Conservation (phyloP, 2,329 filamentous ascomycete genomes). For the Diaporthe eres region DNA sequence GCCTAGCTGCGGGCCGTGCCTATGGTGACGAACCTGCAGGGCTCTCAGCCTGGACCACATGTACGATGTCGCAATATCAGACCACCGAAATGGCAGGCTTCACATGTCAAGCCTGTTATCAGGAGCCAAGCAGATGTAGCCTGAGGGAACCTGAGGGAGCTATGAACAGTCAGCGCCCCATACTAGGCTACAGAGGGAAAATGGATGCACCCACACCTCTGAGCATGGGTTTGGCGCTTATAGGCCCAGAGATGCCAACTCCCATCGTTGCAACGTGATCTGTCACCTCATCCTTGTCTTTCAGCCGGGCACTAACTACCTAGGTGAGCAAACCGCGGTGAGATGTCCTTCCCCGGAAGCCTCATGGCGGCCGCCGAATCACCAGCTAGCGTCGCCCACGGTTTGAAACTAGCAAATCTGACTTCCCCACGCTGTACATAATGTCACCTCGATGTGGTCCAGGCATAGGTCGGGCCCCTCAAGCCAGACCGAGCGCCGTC, state of each 20-base stretch:
- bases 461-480: not conserved
- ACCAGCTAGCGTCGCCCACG: not conserved
- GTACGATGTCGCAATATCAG: not conserved
- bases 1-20: slow-evolving; percentile 1
- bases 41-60: too few species aligned
- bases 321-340: too few species aligned
- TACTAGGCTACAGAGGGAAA: too few species aligned
- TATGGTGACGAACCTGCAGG: not conserved
- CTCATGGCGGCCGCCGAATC: not conserved
- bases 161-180: not conserved
- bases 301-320: too few species aligned
- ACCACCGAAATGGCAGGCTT: not conserved
- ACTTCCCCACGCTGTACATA: too few species aligned
- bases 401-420: not conserved
- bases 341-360: not conserved
- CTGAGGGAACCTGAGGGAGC: not conserved
- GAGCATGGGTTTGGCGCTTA: too few species aligned
- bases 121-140: not conserved
- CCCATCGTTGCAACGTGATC: too few species aligned
- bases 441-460: not conserved
- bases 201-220: too few species aligned
- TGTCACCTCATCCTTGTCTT: not conserved
- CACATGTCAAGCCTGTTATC: not conserved
- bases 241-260: too few species aligned
- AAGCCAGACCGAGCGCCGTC: not conserved